Conservation (phyloP, 139 green algal genomes). For the Marvania coccoides region DNA sequence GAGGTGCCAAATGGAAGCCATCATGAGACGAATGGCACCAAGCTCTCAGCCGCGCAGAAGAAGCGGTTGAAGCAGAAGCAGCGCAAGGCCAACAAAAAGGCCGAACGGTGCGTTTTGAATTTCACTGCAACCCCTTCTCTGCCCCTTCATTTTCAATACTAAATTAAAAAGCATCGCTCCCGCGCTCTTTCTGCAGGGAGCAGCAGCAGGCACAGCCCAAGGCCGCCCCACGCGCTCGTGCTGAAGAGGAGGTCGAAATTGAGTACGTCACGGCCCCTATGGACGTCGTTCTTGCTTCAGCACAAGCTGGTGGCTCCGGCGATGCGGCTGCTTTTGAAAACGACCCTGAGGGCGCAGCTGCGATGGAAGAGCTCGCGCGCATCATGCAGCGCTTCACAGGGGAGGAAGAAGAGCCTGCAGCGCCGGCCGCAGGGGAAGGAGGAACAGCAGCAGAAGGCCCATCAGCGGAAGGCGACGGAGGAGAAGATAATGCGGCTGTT, state of each 20-base stretch:
- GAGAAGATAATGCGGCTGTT: background rate
- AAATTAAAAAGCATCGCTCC: background rate
- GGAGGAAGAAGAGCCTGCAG: conserved; percentile 5
- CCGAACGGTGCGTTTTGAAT: conserved; percentile 7
- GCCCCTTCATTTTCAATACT: background rate
- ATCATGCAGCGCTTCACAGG: conserved; percentile 58
- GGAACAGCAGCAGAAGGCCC: background rate
- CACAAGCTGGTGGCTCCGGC: background rate
- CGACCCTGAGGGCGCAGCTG: background rate
- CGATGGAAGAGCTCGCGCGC: conserved; percentile 50
- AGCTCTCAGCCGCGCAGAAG: conserved; percentile 19
- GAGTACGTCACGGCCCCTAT: conserved; percentile 56
- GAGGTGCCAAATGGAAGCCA: no score
- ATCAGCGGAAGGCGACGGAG: no score
- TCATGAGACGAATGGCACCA: conserved; percentile 6
- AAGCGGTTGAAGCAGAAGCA: conserved; percentile 32
- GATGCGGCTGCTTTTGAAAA: background rate
- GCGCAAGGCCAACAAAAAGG: conserved; percentile 14
- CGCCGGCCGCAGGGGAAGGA: background rate
- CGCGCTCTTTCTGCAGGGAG: background rate
- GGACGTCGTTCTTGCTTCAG: conserved; percentile 28
- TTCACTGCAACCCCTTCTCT: background rate
- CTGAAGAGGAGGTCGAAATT: conserved; percentile 36
- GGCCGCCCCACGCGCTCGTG: background rate
- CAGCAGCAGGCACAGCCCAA: background rate